A percentile compares a stretch with the other conserved stretches of the same genome.
Evolutionary conservation across 805 yeast genomes (phyloP).

Genomic region (Candida berthetii): DNA sequence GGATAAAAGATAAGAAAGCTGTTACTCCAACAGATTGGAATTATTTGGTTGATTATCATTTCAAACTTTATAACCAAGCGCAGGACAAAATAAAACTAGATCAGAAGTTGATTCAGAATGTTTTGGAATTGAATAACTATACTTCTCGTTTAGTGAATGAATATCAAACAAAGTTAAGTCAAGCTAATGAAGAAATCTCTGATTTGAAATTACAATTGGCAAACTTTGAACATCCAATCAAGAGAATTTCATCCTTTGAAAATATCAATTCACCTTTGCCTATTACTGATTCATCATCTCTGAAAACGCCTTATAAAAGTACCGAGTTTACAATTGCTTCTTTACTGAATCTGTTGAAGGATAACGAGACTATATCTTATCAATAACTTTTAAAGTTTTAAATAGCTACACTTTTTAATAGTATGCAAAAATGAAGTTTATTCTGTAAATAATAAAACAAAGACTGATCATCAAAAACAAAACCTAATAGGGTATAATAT

Average conservation of each 20-base stretch:
- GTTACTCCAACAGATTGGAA: background rate
- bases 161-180: background rate
- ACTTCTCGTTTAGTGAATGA: background rate
- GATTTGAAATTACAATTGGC: background rate
- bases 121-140: conserved; percentile 2
- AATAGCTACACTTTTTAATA: too few species aligned
- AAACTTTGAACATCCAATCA: background rate
- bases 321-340: background rate
- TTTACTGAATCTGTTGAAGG: background rate
- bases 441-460: too few species aligned
- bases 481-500: background rate
- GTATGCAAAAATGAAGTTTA: too few species aligned
- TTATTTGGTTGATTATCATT: conserved; percentile 1
- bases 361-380: background rate
- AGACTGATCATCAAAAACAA: background rate
- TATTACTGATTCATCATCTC: background rate
- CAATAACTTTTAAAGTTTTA: too few species aligned
- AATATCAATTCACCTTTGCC: background rate
- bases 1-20: background rate
- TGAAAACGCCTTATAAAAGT: background rate
- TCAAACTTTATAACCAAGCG: background rate
- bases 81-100: background rate
- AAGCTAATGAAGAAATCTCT: background rate
- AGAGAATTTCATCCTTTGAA: background rate
- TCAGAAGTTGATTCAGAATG: background rate